Percentiles rank a stretch among this genome's conserved stretches.
These are phyloP conservation scores for Brachypodium distachyon DNA, from an alignment of 202 grass and related monocot genomes.

Conservation along the genomic window DNA sequence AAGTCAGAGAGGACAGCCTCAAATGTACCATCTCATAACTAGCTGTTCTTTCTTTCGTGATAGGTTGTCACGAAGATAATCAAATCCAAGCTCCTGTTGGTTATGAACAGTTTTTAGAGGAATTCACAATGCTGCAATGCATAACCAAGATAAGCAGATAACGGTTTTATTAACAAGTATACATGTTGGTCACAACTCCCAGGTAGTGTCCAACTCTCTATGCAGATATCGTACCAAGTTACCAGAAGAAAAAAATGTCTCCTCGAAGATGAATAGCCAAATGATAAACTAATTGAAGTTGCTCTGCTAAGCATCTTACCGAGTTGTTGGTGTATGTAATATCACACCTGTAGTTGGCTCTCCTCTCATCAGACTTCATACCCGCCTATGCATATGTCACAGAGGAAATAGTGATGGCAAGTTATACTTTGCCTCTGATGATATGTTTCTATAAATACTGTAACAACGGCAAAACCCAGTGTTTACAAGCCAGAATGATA, in stretches of 20 bases:
- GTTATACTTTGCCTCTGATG: constrained; percentile 19
- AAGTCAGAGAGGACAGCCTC: constrained; percentile 7
- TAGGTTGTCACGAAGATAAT: constrained; percentile 90
- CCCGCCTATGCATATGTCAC: constrained; percentile 43
- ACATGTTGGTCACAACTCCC: background rate
- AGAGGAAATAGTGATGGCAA: constrained; percentile 13
- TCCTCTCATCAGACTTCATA: constrained; percentile 69
- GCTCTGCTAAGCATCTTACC: constrained; percentile 31
- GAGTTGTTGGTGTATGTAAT: constrained; percentile 97
- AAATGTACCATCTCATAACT: constrained; percentile 93
- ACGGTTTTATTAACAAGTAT: background rate
- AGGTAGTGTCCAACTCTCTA: background rate
- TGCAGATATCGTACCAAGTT: background rate
- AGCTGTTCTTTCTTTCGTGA: constrained; percentile 65
- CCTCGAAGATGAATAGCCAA: background rate
- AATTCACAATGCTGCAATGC: background rate
- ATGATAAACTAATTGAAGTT: background rate
- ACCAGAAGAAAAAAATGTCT: background rate
- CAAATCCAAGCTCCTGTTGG: constrained; percentile 91
- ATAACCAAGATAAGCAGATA: constrained; percentile 3
- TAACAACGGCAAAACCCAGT: background rate
- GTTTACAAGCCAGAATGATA: background rate
- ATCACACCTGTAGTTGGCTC: constrained; percentile 73
- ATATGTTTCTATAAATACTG: constrained; percentile 14
- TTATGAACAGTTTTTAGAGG: constrained; percentile 8